Evolutionary conservation across 2,329 filamentous ascomycete genomes (phyloP).

Genomic region (Sclerotinia borealis): DNA sequence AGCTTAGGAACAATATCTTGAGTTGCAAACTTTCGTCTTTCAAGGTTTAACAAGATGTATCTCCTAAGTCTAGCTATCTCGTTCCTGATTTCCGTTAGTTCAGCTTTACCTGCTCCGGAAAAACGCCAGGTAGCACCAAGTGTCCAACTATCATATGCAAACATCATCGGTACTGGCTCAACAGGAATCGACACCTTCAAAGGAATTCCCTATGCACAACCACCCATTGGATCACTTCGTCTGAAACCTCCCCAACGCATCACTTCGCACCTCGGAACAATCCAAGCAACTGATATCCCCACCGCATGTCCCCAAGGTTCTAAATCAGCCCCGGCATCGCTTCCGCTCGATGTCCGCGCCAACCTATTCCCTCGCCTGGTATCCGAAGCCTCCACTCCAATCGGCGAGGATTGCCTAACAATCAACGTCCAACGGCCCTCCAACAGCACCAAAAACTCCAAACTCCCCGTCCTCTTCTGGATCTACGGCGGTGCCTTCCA

Average conservation of each 20-base stretch:
- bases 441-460: slow-evolving; percentile 44
- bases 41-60: neutral
- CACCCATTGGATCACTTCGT: slow-evolving; percentile 37
- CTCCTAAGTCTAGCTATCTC: neutral
- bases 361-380: no score
- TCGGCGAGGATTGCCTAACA: slow-evolving; percentile 34
- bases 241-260: slow-evolving; percentile 37
- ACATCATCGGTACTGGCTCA: neutral
- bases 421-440: slow-evolving; percentile 36
- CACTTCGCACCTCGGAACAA: slow-evolving; percentile 17
- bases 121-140: neutral
- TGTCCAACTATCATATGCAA: neutral
- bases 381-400: neutral
- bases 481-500: slow-evolving; percentile 28
- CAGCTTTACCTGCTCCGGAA: neutral
- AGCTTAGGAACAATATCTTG: neutral
- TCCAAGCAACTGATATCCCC: slow-evolving; percentile 27
- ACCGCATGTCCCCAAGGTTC: slow-evolving; percentile 33
- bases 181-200: slow-evolving; percentile 3
- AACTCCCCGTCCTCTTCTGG: slow-evolving; percentile 37
- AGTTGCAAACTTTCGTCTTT: neutral
- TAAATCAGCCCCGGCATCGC: slow-evolving; percentile 10
- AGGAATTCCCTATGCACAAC: slow-evolving; percentile 37
- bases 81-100: neutral
- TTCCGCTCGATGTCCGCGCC: neutral